Conservation (phyloP, 257 asterid genomes). For the Fraxinus anomala region DNA sequence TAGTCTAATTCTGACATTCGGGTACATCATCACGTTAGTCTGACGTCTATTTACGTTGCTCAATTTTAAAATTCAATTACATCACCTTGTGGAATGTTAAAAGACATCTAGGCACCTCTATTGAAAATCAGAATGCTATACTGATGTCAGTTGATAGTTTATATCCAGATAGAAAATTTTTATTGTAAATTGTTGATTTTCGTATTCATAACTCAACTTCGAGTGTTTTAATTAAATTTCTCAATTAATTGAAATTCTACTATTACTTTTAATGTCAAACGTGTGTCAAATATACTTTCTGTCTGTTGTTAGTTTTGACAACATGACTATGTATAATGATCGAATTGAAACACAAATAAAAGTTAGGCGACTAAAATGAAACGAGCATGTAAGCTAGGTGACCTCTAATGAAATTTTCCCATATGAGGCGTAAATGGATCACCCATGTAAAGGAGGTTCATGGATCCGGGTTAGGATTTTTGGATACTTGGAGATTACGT, state of each 20-base stretch:
- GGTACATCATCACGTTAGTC: no score
- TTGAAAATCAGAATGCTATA: no score
- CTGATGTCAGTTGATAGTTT: no score
- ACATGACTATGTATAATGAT: not conserved
- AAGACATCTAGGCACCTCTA: no score
- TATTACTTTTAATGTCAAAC: not conserved
- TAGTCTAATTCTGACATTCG: no score
- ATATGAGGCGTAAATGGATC: not conserved
- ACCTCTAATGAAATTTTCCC: not conserved
- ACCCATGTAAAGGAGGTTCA: slow-evolving; percentile 9
- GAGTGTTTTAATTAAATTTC: not conserved
- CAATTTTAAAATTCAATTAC: no score
- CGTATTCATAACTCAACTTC: not conserved
- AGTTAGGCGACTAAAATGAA: not conserved
- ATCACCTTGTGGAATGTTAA: no score
- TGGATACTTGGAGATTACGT: slow-evolving; percentile 5
- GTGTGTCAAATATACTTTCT: not conserved
- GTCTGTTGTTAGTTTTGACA: not conserved
- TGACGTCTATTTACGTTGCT: no score
- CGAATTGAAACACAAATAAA: not conserved
- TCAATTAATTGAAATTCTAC: not conserved
- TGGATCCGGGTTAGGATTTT: slow-evolving; percentile 36
- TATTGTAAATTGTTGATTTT: no score
- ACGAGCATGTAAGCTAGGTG: not conserved
- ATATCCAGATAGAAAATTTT: not conserved